phyloP scores from a whole-genome alignment of 176 grass and related monocot species.

The Oryza meyeriana region DNA sequence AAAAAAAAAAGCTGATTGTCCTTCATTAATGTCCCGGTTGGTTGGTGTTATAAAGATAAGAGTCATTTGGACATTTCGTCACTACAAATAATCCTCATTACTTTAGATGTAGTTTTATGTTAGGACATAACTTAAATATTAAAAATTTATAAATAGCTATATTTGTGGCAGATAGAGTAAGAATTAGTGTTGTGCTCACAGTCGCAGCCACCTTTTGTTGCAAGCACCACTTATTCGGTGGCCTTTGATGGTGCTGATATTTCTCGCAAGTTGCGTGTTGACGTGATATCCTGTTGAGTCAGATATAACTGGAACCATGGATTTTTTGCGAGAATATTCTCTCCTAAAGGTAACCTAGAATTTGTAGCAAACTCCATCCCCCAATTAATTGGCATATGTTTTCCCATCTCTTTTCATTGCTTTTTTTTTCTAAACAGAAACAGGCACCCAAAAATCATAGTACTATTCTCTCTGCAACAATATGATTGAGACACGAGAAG shows the following conservation, averaged over 20 bases:
- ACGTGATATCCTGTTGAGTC: not conserved
- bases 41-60: too few relatives aligned
- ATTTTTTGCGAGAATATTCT: conserved; percentile 43
- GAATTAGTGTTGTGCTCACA: not conserved
- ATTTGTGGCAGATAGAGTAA: too few relatives aligned
- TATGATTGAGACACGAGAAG: conserved; percentile 1
- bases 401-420: not conserved
- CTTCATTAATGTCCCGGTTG: too few relatives aligned
- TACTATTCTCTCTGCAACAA: not conserved
- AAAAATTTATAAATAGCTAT: too few relatives aligned
- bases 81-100: too few relatives aligned
- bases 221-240: not conserved
- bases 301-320: not conserved
- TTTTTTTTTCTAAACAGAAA: conserved; percentile 8
- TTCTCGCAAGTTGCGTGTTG: conserved; percentile 19
- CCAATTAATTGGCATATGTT: conserved; percentile 7
- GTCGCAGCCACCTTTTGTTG: not conserved
- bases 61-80: too few relatives aligned
- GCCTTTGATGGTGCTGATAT: not conserved
- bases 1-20: too few relatives aligned
- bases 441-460: not conserved
- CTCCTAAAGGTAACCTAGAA: not conserved
- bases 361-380: not conserved
- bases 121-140: too few relatives aligned
- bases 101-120: too few relatives aligned